Percentiles rank a stretch among this genome's conserved stretches.
Evolutionary conservation across 75 land plant species (phyloP).

Genomic region (Adiantum capillusveneris): DNA sequence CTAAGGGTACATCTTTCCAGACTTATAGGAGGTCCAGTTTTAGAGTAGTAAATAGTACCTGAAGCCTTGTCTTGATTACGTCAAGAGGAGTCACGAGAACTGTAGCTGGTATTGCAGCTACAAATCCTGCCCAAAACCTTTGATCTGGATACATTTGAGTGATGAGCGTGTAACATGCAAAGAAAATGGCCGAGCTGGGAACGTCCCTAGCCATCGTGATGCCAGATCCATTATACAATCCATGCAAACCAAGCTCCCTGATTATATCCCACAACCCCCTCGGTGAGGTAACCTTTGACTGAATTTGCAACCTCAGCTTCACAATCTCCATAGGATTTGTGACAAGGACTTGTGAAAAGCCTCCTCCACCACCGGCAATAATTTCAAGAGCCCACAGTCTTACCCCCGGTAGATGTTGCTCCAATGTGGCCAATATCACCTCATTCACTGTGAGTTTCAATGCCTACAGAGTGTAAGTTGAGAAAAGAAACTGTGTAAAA

Average conservation of each 20-base stretch:
- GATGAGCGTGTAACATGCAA: conserved; percentile 22
- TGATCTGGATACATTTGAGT: conserved; percentile 26
- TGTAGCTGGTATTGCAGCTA: conserved; percentile 35
- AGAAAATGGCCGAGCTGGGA: conserved; percentile 31
- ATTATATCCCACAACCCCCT: conserved; percentile 17
- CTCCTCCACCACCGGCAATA: conserved; percentile 38
- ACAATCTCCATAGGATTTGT: conserved; percentile 40
- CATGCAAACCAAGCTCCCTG: conserved; percentile 20
- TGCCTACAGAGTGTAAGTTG: conserved; percentile 20
- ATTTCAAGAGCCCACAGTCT: conserved; percentile 25
- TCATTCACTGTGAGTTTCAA: conserved; percentile 36
- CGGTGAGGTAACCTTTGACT: conserved; percentile 13
- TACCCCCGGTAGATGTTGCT: conserved; percentile 30
- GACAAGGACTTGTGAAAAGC: conserved; percentile 31
- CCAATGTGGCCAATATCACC: conserved; percentile 16
- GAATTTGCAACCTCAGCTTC: conserved; percentile 31
- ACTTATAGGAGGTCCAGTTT: too few relatives aligned
- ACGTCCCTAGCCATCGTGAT: conserved; percentile 29
- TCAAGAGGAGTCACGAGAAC: conserved; percentile 23
- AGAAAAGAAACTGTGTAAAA: too few relatives aligned
- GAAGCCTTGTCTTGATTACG: conserved; percentile 21
- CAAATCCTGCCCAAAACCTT: conserved; percentile 19
- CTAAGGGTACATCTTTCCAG: too few relatives aligned
- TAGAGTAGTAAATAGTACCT: too few relatives aligned
- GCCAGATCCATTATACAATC: conserved; percentile 25